These are phyloP conservation scores for Terana coerulea DNA, from an alignment of 768 basidiomycete species.

Conservation along the genomic window DNA sequence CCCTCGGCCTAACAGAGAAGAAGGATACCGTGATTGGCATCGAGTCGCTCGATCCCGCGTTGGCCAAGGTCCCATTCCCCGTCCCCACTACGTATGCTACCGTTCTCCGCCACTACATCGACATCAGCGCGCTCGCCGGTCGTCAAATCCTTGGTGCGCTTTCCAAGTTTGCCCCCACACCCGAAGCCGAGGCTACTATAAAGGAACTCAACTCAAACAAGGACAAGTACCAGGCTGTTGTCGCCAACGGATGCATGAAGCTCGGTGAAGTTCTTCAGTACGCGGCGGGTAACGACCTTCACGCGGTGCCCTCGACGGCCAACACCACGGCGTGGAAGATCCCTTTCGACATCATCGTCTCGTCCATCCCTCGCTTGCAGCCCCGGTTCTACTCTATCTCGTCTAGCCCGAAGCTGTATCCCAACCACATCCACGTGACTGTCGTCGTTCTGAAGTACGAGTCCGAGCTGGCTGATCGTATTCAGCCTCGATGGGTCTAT, in stretches of 20 bases:
- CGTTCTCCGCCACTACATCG: slow-evolving; percentile 94
- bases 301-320: slow-evolving; percentile 49
- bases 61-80: slow-evolving; percentile 98
- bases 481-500: slow-evolving; percentile 66
- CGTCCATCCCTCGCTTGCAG: slow-evolving; percentile 89
- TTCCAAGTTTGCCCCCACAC: slow-evolving; percentile 83
- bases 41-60: slow-evolving; percentile 94
- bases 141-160: slow-evolving; percentile 89
- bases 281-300: slow-evolving; percentile 77
- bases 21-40: slow-evolving; percentile 84
- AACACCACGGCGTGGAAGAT: slow-evolving; percentile 87
- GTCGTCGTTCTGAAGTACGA: slow-evolving; percentile 94
- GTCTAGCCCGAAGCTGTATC: slow-evolving; percentile 88
- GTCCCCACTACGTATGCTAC: slow-evolving; percentile 93
- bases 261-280: slow-evolving; percentile 91
- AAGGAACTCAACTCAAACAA: slow-evolving; percentile 81
- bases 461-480: slow-evolving; percentile 49
- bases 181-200: slow-evolving; percentile 70
- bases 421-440: slow-evolving; percentile 91
- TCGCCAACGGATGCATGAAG: slow-evolving; percentile 82
- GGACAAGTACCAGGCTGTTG: slow-evolving; percentile 76
- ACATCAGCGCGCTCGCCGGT: slow-evolving; percentile 91
- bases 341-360: slow-evolving; percentile 96
- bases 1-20: slow-evolving; percentile 81
- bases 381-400: slow-evolving; percentile 99